Evolutionary conservation across 331 rosid species (phyloP), one percentile per base, ranked within the genome.

Genomic region (Malus hybrid): DNA sequence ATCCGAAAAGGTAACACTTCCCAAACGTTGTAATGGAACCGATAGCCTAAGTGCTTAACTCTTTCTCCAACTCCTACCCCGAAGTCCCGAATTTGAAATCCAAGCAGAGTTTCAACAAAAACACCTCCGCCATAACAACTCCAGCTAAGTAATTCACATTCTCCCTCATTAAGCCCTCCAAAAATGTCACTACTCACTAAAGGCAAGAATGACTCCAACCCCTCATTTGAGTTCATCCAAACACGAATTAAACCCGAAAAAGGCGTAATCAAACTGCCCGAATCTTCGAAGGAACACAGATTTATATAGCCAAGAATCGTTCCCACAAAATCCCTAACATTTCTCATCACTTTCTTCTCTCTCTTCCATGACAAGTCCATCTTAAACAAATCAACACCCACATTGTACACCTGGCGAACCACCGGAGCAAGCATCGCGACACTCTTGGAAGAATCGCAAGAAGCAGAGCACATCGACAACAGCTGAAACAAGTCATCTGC

Each of bases 381-480:
- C 72, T 85, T 84, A 39, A 74, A 70, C 63, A 87, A 58, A 30
- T 84, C 88, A 44, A 57, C 66, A 42, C 80, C 61, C 80, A 68
- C 88, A 55, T 62, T 74, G 81, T 82, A 69, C 16, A 85, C 70
- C 86, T 75, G 71, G 34, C 34, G 80, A 55, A 91, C 84, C 71
- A 93, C 86, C n/a, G 96, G 92, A 55, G 82, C 89, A 15, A 91
- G 85, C 67, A 91, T 79, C 24, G 90, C 88, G 16, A 89, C 72
- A 75, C 96, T 81, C 85, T 83, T 88, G 2, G 89, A 80, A 70
- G 85, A 77, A 75, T 80, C 53, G 64, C 77, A 82, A 3, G 96
- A 72, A 53, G 82, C 87, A 5, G 96, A 88, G 74, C 87, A 88
- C 12, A 86, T 74, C 19, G 84, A 85, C 19, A 88, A 20, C 30